Conservation (phyloP, 768 basidiomycete genomes). For the Favolaschia claudopus region DNA sequence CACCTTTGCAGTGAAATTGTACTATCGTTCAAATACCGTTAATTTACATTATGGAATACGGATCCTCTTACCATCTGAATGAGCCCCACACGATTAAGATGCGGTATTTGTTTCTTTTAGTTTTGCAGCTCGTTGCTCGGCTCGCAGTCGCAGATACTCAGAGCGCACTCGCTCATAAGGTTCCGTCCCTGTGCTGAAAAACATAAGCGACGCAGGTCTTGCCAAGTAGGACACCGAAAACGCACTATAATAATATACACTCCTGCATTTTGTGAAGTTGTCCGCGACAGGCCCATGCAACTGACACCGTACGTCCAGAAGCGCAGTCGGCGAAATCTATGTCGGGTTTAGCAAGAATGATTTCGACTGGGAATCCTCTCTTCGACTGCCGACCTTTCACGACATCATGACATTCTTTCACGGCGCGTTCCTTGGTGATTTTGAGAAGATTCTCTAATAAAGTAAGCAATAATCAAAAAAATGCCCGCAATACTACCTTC, state of each 20-base stretch:
- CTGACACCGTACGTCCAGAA: slow-evolving; percentile 79
- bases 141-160: slow-evolving; percentile 76
- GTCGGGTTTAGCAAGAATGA: neutral
- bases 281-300: slow-evolving; percentile 83
- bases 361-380: neutral
- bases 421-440: slow-evolving; percentile 78
- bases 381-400: slow-evolving; percentile 74
- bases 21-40: slow-evolving; percentile 2
- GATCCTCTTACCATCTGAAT: slow-evolving; percentile 6
- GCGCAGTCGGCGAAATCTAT: slow-evolving; percentile 89
- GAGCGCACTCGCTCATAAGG: slow-evolving; percentile 75
- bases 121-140: slow-evolving; percentile 37
- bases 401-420: slow-evolving; percentile 78
- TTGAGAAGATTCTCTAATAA: slow-evolving; percentile 87
- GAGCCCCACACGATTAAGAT: neutral
- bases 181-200: slow-evolving; percentile 71
- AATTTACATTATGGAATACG: slow-evolving; percentile 13
- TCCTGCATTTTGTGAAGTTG: slow-evolving; percentile 74
- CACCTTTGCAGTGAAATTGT: neutral
- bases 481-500: no score
- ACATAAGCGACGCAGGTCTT: neutral
- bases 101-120: slow-evolving; percentile 9
- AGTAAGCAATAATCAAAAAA: no score
- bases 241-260: slow-evolving; percentile 85
- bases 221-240: slow-evolving; percentile 9